Percentiles rank a stretch among this genome's conserved stretches.
Conservation (phyloP, 768 basidiomycete species). For the Panellus pusillus region DNA sequence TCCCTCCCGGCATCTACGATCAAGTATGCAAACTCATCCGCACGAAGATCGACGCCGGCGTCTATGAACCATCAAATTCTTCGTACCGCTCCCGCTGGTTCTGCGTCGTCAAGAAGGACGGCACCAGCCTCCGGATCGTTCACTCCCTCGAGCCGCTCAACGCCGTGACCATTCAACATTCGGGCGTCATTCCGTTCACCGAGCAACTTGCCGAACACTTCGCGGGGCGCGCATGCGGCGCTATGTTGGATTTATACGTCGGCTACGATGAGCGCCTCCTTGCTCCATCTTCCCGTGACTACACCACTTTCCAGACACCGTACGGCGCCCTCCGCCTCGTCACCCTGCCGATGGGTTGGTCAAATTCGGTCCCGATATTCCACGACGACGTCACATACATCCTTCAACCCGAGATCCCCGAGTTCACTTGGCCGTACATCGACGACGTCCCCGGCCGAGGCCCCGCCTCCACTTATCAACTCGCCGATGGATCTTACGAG, state of each 20-base stretch:
- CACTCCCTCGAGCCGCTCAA: constrained; percentile 28
- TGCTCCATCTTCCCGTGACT: constrained; percentile 23
- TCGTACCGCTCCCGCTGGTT: constrained; percentile 18
- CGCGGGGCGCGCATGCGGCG: constrained; percentile 17
- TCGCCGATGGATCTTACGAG: constrained; percentile 6
- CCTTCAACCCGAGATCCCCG: constrained; percentile 28
- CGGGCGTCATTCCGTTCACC: constrained; percentile 20
- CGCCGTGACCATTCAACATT: constrained; percentile 21
- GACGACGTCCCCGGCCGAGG: constrained; percentile 22
- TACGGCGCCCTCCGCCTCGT: constrained; percentile 20
- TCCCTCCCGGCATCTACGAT: constrained; percentile 24
- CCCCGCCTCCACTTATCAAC: no score
- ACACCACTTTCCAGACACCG: constrained; percentile 31
- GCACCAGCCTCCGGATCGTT: constrained; percentile 19
- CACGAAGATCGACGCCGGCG: constrained; percentile 4
- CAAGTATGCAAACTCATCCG: constrained; percentile 11
- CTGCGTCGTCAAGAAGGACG: constrained; percentile 22
- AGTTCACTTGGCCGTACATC: constrained; percentile 25
- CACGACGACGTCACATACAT: constrained; percentile 30
- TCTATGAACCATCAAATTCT: constrained; percentile 16
- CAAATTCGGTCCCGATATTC: constrained; percentile 32
- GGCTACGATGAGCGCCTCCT: constrained; percentile 29
- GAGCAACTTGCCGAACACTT: constrained; percentile 15
- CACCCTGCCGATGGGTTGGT: constrained; percentile 30
- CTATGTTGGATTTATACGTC: constrained; percentile 21